A percentile compares a stretch with the other conserved stretches of the same genome.
phyloP scores from a whole-genome alignment of 2,329 filamentous ascomycete species.

The Pseudogymnoascus sp. region DNA sequence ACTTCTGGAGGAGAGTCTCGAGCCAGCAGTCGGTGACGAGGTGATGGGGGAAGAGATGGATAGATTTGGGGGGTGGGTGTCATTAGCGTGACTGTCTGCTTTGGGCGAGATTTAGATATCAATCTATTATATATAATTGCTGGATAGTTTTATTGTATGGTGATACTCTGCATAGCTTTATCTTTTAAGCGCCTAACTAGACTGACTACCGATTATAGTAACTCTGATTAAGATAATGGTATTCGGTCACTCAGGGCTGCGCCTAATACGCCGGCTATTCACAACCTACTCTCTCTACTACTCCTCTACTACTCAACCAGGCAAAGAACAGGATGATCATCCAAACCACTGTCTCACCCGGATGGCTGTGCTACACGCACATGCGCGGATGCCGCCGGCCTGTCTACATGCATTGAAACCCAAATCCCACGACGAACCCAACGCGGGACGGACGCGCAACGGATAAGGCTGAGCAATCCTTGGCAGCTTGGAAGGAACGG shows the following conservation, averaged over 20 bases:
- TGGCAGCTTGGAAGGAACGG: background rate
- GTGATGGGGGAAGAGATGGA: background rate
- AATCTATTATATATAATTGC: background rate
- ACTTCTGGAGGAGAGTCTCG: conserved; percentile 56
- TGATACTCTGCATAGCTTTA: background rate
- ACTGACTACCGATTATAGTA: background rate
- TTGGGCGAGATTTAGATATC: background rate
- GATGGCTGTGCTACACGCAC: background rate
- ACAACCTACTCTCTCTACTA: background rate
- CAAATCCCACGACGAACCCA: background rate
- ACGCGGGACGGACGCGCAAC: background rate
- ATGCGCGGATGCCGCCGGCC: background rate
- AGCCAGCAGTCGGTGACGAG: conserved; percentile 36
- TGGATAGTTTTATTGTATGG: background rate
- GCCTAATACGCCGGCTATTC: background rate
- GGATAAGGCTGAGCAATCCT: background rate
- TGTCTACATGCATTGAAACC: background rate
- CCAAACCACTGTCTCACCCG: background rate
- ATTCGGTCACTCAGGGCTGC: background rate
- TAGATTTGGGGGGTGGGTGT: background rate
- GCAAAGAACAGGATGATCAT: background rate
- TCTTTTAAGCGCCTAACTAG: background rate
- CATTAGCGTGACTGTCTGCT: background rate
- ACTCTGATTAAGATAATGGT: background rate
- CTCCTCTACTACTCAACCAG: background rate